Conservation (phyloP, 176 grass and related monocot species). For the Phoenix dactylifera region DNA sequence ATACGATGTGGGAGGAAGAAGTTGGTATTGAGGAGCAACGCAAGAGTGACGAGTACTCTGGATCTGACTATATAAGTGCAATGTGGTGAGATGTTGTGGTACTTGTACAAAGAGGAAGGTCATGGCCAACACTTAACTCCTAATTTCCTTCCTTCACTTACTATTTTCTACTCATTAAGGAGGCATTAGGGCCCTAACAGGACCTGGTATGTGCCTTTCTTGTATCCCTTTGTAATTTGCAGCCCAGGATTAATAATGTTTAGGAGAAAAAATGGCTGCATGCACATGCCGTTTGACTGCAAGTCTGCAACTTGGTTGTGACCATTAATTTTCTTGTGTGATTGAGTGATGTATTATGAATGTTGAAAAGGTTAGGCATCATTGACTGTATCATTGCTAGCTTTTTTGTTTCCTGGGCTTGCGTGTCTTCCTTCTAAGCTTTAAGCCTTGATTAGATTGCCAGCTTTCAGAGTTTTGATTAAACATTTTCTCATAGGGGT, state of each 20-base stretch:
- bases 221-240: background rate
- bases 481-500: too few relatives aligned
- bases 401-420: background rate
- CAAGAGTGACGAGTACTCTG: conserved; percentile 45
- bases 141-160: background rate
- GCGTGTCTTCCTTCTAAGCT: background rate
- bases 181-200: background rate
- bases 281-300: background rate
- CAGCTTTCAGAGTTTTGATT: background rate
- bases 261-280: background rate
- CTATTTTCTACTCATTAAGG: background rate
- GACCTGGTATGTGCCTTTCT: background rate
- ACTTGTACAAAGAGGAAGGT: conserved; percentile 28
- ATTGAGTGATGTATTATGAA: background rate
- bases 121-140: background rate
- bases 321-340: background rate
- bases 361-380: conserved; percentile 10
- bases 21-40: conserved; percentile 10
- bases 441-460: background rate
- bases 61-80: conserved; percentile 36
- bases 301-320: background rate
- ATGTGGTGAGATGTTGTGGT: conserved; percentile 48
- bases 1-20: background rate
- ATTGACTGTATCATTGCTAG: conserved; percentile 9
- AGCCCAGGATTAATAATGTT: conserved; percentile 5